Percentiles rank a stretch among this genome's conserved stretches.
Conservation (phyloP, 495 filamentous ascomycete genomes). For the Rhypophila decipiens region DNA sequence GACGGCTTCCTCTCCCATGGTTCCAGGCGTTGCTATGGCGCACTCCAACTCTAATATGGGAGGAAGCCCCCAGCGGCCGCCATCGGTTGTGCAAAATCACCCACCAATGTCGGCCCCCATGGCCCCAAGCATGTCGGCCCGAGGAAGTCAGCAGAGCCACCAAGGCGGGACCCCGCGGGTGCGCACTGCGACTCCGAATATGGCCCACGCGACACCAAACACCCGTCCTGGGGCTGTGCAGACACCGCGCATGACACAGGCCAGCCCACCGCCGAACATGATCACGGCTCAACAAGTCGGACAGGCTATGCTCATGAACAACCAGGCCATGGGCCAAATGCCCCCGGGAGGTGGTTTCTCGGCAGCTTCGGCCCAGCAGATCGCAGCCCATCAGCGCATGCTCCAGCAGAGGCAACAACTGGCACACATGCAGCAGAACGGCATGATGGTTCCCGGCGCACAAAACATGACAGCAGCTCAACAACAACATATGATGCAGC, state of each 20-base stretch:
- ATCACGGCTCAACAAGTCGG: constrained; percentile 44
- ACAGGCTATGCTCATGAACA: constrained; percentile 42
- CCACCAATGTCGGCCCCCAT: constrained; percentile 56
- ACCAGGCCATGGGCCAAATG: constrained; percentile 38
- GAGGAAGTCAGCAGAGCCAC: constrained; percentile 74
- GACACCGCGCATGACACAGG: constrained; percentile 65
- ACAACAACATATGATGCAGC: constrained; percentile 23
- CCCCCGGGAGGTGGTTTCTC: constrained; percentile 13
- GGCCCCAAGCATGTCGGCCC: constrained; percentile 65
- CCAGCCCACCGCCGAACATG: constrained; percentile 56
- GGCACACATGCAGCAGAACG: constrained; percentile 28
- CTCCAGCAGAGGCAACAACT: constrained; percentile 39
- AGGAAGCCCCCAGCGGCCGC: constrained; percentile 67
- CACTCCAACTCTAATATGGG: constrained; percentile 73
- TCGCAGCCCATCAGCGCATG: constrained; percentile 52
- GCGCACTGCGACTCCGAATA: constrained; percentile 69
- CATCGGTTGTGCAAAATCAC: constrained; percentile 69
- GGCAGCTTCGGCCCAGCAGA: constrained; percentile 24
- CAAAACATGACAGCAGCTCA: constrained; percentile 31
- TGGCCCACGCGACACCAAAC: constrained; percentile 64
- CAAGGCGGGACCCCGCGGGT: constrained; percentile 76
- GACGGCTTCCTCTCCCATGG: constrained; percentile 68
- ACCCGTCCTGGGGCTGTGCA: constrained; percentile 61
- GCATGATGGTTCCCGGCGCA: constrained; percentile 27
- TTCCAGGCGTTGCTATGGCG: constrained; percentile 69